Evolutionary conservation across 2,329 filamentous ascomycete species (phyloP), one percentile per base, ranked within the genome.

Genomic region (Ciborinia camelliae): DNA sequence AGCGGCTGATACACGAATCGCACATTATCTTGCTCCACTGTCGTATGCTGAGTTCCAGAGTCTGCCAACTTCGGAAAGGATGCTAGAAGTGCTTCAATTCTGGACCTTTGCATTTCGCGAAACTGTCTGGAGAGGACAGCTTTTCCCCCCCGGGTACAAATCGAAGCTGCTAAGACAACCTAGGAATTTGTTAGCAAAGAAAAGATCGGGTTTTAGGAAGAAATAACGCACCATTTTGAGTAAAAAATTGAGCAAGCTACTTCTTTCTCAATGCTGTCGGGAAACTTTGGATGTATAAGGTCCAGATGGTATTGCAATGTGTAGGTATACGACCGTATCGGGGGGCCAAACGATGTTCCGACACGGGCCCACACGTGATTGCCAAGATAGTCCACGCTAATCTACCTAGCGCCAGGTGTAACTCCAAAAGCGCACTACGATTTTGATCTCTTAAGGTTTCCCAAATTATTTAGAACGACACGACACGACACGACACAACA

Each of bases 1-100:
- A 99, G 85, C 67, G 95, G 96, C 78, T 99, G 95, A 83, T 99
- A 99, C 66, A 99, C 95, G 77, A 97, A 99, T 81, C 95, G 94
- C 75, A 99, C 95, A 81, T 97, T 98, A 82, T 99, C 96, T 80
- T 98, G 93, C 80, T 99, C 95, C 74, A 98, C 93, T 7, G 91
- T 99, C 35, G 95, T 99, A 79, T 99, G 95, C 79, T 99, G 95
- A 61, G 92, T 97, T 67, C 93, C 91, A 68, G 91, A 92, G 78
- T 97, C 93, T 74, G 95, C 93, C 65, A 98, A 90, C 81, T 99
- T 99, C 64, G 95, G 96, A 76, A 99, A 97, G 12, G 94, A 96
- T 70, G 96, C 95, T 65, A 99, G 89, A 65, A 99, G 87, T 64
- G 91, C 95, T 83, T 99, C 96, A 76, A 99, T 93, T 76, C 96